Base-by-base conservation (phyloP, 1,139 yeast species). In the Magnusiomyces suaveolens region DNA sequence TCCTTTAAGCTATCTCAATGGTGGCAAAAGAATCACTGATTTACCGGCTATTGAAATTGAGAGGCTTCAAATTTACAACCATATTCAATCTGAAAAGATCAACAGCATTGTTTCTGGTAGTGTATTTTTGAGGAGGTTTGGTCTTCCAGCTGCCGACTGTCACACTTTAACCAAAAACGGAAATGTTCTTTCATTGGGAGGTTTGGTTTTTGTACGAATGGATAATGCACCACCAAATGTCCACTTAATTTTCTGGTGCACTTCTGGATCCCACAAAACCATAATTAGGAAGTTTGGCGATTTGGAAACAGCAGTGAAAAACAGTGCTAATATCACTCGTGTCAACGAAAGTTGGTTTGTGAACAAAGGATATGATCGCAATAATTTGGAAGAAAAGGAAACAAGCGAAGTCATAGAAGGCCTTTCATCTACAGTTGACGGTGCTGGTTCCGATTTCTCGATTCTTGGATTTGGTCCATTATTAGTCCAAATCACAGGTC, bases 401-500 rank as follows among this genome's bases (percentile, higher is more conserved):
- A 16, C 8, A 4, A 4, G 6, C 14, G 23, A 46, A 23, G 38
- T 32, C 18, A 23, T 26, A 36, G 39, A 54, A 21, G 48, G 49
- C 3, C 43, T 50, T 52, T 33, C 26, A 14, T 18, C 54, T 8
- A 33, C 41, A 3, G 48, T 56, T 23, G 44, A 48, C 24, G 41
- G 46, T 18, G 54, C 53, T 14, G 59, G 59, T 21, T 25, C 51
- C 2, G 60, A 57, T 33, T 46, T 57, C n/a, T 44, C 54, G 3
- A 47, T 57, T 12, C 48, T 51, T 29, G 59, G 59, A 6, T 24
- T 52, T 16, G 58, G 59, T 1, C 81, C 78, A 59, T 61, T 87
- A 1, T 81, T 82, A 53, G 66, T 87, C 41, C 77, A 77, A 25
- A 82, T 88, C 1, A 81, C 85, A 0, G 92, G 95, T 1, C 64